A percentile compares a stretch with the other conserved stretches of the same genome.
Evolutionary conservation across 345 rosid species (phyloP).

Genomic region (Gossypium ekmanianum): DNA sequence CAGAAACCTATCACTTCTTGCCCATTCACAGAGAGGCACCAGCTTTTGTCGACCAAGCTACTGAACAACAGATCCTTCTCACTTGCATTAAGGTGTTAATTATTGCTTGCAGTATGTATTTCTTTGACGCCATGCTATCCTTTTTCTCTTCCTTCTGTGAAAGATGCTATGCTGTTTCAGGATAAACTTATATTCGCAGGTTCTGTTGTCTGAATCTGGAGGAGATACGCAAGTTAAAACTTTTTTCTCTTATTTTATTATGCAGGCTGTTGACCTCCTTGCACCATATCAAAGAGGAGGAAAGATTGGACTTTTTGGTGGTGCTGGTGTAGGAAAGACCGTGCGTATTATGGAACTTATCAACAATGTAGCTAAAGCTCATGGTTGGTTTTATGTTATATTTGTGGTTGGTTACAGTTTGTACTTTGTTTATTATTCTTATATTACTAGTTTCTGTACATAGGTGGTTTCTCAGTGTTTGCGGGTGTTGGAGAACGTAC

Average conservation of each 20-base stretch:
- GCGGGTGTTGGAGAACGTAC: slow-evolving; percentile 99
- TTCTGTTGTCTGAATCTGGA: not conserved
- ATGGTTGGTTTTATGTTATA: slow-evolving; percentile 44
- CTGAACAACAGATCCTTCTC: slow-evolving; percentile 88
- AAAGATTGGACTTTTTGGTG: slow-evolving; percentile 96
- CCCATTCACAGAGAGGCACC: slow-evolving; percentile 99
- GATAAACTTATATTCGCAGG: not conserved
- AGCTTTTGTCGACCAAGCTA: slow-evolving; percentile 82
- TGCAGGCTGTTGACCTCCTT: slow-evolving; percentile 89
- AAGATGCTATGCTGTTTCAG: not conserved
- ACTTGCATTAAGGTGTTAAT: slow-evolving; percentile 83
- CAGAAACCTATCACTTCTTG: slow-evolving; percentile 81
- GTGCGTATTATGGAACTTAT: slow-evolving; percentile 98
- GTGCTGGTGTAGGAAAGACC: slow-evolving; percentile 98
- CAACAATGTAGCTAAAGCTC: slow-evolving; percentile 96
- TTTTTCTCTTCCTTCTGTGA: not conserved
- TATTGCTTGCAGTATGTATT: not conserved
- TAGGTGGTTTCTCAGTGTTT: slow-evolving; percentile 99
- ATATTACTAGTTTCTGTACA: not conserved
- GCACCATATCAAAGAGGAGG: slow-evolving; percentile 99
- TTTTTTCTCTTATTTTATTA: not conserved
- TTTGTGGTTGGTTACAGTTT: not conserved
- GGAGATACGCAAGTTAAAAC: not conserved
- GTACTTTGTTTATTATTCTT: not conserved
- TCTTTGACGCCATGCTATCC: not conserved